A percentile compares a stretch with the other conserved stretches of the same genome.
phyloP scores from a whole-genome alignment of 352 stramenopile species.

The Elongisporangium anandrum region DNA sequence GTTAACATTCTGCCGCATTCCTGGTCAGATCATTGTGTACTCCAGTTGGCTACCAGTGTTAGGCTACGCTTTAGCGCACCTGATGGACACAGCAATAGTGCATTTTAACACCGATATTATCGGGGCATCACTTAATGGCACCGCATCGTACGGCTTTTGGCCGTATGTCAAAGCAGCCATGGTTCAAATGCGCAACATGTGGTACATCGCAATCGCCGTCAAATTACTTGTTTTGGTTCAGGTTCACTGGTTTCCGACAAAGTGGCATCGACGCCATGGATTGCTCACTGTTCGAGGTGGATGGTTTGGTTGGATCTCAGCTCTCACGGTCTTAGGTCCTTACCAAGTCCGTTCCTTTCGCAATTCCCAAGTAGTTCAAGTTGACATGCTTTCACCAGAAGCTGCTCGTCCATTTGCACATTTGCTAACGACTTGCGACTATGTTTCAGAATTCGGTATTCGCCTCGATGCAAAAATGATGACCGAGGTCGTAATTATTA shows the following conservation, averaged over 20 bases:
- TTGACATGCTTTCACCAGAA: not conserved
- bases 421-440: not conserved
- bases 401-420: not conserved
- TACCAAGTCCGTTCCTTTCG: not conserved
- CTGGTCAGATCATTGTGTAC: slow-evolving; percentile 27
- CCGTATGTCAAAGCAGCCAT: slow-evolving; percentile 21
- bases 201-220: slow-evolving; percentile 29
- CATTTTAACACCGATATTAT: not conserved
- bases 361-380: not conserved
- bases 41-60: slow-evolving; percentile 23
- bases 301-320: not conserved
- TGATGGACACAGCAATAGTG: not conserved
- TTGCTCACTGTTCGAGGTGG: not conserved
- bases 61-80: not conserved
- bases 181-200: slow-evolving; percentile 42
- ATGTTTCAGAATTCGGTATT: not conserved
- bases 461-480: not conserved
- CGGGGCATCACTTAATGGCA: not conserved
- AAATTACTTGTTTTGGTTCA: slow-evolving; percentile 11
- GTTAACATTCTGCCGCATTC: slow-evolving; percentile 16
- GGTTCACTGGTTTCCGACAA: not conserved
- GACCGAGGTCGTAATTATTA: not conserved
- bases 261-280: not conserved
- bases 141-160: not conserved
- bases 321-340: not conserved